Evolutionary conservation across 2,329 filamentous ascomycete genomes (phyloP).

Genomic region (Fusarium circinatum): DNA sequence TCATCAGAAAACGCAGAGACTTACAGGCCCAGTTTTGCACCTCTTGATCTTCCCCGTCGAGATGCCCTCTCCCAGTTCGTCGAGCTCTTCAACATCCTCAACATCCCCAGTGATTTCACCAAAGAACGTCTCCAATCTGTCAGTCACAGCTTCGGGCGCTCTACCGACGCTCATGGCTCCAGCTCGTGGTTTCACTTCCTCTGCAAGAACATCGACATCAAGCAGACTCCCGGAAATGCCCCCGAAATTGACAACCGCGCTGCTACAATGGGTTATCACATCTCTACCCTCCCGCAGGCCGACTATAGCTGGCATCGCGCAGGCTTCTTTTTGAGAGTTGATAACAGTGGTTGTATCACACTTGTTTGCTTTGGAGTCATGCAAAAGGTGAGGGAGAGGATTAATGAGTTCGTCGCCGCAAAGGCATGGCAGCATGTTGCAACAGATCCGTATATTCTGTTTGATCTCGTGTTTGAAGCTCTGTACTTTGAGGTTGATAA

Average conservation of each 20-base stretch:
- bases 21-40: constrained; percentile 42
- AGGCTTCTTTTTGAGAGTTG: constrained; percentile 43
- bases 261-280: constrained; percentile 38
- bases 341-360: constrained; percentile 26
- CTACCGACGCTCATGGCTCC: constrained; percentile 39
- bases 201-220: constrained; percentile 47
- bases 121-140: constrained; percentile 46
- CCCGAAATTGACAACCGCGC: constrained; percentile 44
- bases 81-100: constrained; percentile 45
- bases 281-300: constrained; percentile 41
- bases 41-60: constrained; percentile 42
- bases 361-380: constrained; percentile 44
- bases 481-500: constrained; percentile 44
- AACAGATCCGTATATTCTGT: constrained; percentile 44
- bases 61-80: constrained; percentile 37
- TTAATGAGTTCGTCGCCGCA: constrained; percentile 38
- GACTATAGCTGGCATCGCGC: constrained; percentile 45
- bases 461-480: constrained; percentile 45
- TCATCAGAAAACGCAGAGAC: neutral
- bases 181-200: constrained; percentile 51
- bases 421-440: constrained; percentile 41
- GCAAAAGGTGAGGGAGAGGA: constrained; percentile 34
- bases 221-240: constrained; percentile 16
- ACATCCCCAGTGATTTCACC: constrained; percentile 47
- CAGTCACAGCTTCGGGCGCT: constrained; percentile 49